A percentile compares a stretch with the other conserved stretches of the same genome.
Evolutionary conservation across 2,329 filamentous ascomycete genomes (phyloP).

Genomic region (Fusarium sacchari): DNA sequence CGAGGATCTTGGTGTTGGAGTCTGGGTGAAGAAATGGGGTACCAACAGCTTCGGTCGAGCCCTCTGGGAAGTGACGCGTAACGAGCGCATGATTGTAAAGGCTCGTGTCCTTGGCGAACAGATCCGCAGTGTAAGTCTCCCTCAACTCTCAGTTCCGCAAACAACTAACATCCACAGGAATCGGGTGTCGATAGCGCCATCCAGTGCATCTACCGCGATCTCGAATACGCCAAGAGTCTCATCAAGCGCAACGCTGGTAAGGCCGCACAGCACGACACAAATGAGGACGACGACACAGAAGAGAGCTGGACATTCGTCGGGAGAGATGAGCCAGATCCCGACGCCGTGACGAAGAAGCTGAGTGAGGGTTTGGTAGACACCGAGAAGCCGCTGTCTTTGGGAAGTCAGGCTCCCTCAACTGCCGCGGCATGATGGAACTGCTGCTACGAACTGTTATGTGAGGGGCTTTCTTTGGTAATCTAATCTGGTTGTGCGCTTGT

Average conservation of each 20-base stretch:
- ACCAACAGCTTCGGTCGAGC: conserved; percentile 86
- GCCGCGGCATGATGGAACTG: conserved; percentile 14
- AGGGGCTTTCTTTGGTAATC: not conserved
- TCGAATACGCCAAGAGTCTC: conserved; percentile 89
- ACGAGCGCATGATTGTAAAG: conserved; percentile 90
- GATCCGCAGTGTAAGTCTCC: conserved; percentile 78
- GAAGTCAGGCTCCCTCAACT: conserved; percentile 34
- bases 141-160: not conserved
- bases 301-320: conserved; percentile 95
- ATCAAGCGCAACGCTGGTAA: conserved; percentile 73
- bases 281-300: conserved; percentile 68
- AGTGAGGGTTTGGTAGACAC: conserved; percentile 48
- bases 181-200: conserved; percentile 91
- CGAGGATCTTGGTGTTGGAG: conserved; percentile 91
- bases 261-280: conserved; percentile 54
- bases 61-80: conserved; percentile 90
- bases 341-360: conserved; percentile 54
- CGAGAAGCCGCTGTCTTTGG: conserved; percentile 39
- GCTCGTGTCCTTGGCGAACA: conserved; percentile 83
- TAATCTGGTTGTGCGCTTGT: not conserved
- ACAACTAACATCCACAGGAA: conserved; percentile 67
- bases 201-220: conserved; percentile 90
- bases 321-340: conserved; percentile 58
- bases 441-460: not conserved
- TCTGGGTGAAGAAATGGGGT: conserved; percentile 89